These are phyloP conservation scores for Verticillium albo-atrum DNA, from an alignment of 2,329 filamentous ascomycete genomes.

Conservation along the genomic window DNA sequence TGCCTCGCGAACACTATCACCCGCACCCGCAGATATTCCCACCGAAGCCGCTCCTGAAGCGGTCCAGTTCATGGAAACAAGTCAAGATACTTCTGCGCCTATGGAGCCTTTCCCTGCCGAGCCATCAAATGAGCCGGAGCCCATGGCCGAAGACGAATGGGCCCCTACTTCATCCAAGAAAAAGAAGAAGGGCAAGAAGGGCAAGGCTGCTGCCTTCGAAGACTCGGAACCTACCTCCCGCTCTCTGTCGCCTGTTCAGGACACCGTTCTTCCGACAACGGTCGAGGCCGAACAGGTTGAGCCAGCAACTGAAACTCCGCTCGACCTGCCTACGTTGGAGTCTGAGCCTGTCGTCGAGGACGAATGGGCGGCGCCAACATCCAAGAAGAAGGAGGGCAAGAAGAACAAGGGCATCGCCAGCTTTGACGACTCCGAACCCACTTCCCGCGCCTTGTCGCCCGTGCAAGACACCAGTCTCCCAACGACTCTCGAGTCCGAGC, in stretches of 20 bases:
- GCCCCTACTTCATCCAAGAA: constrained; percentile 9
- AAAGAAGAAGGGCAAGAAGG: constrained; percentile 21
- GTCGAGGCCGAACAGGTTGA: background rate
- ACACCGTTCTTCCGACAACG: background rate
- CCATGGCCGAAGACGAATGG: constrained; percentile 11
- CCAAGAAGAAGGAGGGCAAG: constrained; percentile 22
- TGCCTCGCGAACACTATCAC: background rate
- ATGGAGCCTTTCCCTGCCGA: background rate
- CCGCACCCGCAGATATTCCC: background rate
- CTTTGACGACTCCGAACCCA: background rate
- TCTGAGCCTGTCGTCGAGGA: constrained; percentile 2
- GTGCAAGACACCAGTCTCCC: background rate
- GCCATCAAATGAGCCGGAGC: background rate
- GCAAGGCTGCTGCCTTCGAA: background rate
- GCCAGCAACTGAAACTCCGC: background rate
- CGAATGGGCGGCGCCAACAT: constrained; percentile 4
- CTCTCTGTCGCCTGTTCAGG: background rate
- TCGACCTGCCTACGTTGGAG: background rate
- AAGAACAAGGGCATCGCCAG: background rate
- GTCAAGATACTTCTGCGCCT: background rate
- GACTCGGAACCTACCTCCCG: background rate
- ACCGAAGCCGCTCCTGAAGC: background rate
- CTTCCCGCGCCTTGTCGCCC: background rate
- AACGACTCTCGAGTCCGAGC: background rate
- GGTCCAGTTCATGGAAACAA: background rate